Percentiles rank a stretch among this genome's conserved stretches.
phyloP scores from a whole-genome alignment of 192 early-diverging fungal genomes.

The Gigaspora rosea region DNA sequence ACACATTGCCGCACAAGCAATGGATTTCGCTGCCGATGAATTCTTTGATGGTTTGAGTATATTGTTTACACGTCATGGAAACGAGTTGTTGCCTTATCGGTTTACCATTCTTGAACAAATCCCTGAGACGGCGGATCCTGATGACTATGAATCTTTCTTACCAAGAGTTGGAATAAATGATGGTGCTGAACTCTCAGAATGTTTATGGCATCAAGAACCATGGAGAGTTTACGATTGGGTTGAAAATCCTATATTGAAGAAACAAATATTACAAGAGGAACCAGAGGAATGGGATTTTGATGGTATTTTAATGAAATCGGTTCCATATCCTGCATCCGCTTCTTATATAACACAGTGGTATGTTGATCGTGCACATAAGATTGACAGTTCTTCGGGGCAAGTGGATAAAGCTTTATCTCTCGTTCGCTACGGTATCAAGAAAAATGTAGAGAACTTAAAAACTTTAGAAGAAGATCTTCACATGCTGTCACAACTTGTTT shows the following conservation, averaged over 20 bases:
- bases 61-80: conserved; percentile 62
- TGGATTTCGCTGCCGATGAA: conserved; percentile 57
- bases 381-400: conserved; percentile 56
- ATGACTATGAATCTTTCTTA: conserved; percentile 43
- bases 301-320: conserved; percentile 39
- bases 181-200: conserved; percentile 35
- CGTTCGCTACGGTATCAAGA: conserved; percentile 51
- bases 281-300: conserved; percentile 42
- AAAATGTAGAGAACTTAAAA: conserved; percentile 54
- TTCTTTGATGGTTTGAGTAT: conserved; percentile 59
- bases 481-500: conserved; percentile 59
- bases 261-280: conserved; percentile 40
- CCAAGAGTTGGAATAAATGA: conserved; percentile 33
- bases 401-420: conserved; percentile 56
- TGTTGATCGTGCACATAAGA: conserved; percentile 51
- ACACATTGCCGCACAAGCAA: conserved; percentile 61
- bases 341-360: conserved; percentile 61
- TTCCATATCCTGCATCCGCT: conserved; percentile 52
- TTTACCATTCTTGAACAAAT: conserved; percentile 60
- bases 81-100: conserved; percentile 60
- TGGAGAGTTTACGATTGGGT: conserved; percentile 66
- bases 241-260: conserved; percentile 48
- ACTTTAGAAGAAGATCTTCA: conserved; percentile 56
- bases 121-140: conserved; percentile 58
- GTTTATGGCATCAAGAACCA: conserved; percentile 47